These are phyloP conservation scores for Rhynchospora breviuscula DNA, from an alignment of 176 grass and related monocot genomes.

Conservation along the genomic window DNA sequence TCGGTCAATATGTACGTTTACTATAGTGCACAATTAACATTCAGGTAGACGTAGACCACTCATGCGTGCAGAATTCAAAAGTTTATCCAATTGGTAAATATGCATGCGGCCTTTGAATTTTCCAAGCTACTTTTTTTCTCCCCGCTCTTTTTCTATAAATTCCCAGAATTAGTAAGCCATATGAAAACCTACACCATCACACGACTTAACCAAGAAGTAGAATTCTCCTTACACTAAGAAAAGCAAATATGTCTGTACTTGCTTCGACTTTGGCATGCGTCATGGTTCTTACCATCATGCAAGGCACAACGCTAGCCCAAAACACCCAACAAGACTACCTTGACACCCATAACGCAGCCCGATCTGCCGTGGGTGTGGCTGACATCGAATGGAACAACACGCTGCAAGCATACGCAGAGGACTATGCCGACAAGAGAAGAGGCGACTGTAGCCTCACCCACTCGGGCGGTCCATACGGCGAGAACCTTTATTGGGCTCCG, in stretches of 20 bases:
- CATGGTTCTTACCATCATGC: not conserved
- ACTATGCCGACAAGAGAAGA: conserved; percentile 30
- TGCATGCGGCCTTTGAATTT: no score
- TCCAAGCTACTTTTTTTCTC: not conserved
- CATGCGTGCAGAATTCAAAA: no score
- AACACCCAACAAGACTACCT: conserved; percentile 29
- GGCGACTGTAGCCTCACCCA: conserved; percentile 31
- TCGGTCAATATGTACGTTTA: no score
- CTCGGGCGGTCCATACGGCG: conserved; percentile 23
- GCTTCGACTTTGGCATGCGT: not conserved
- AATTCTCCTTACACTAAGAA: not conserved
- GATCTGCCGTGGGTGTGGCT: conserved; percentile 21
- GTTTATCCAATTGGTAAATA: no score
- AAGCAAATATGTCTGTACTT: not conserved
- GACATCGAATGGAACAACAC: conserved; percentile 25
- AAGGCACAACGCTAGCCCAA: conserved; percentile 1
- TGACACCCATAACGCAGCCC: conserved; percentile 28
- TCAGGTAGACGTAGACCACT: no score
- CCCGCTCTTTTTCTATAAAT: not conserved
- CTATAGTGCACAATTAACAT: no score
- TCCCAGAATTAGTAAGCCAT: not conserved
- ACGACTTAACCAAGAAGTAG: not conserved
- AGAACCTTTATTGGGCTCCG: conserved; percentile 23
- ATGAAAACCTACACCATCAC: not conserved
- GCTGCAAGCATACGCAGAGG: conserved; percentile 29